Evolutionary conservation across 139 green algal species (phyloP).

Genomic region (Axilococcus clingmanii): DNA sequence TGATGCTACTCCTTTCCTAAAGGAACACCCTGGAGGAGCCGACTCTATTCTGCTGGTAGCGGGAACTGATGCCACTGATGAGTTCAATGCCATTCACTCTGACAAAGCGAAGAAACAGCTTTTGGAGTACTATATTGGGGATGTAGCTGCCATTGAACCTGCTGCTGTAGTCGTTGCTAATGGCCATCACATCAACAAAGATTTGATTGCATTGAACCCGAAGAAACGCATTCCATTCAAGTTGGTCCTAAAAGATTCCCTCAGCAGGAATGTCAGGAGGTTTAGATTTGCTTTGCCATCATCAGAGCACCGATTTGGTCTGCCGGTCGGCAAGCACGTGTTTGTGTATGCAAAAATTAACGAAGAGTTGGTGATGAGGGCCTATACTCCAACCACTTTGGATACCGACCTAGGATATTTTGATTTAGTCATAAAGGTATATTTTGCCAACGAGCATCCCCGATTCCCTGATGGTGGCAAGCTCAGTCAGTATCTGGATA

Average conservation of each 20-base stretch:
- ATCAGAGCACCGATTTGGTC: slow-evolving; percentile 73
- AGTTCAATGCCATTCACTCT: slow-evolving; percentile 86
- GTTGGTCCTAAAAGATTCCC: slow-evolving; percentile 63
- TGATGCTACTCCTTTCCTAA: slow-evolving; percentile 85
- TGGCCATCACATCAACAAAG: not conserved
- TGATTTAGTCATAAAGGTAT: slow-evolving; percentile 95
- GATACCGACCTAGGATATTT: slow-evolving; percentile 83
- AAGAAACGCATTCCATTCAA: slow-evolving; percentile 68
- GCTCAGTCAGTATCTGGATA: slow-evolving; percentile 60
- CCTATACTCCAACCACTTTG: slow-evolving; percentile 88
- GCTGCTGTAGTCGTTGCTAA: slow-evolving; percentile 8
- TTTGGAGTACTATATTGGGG: slow-evolving; percentile 69
- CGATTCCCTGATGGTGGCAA: slow-evolving; percentile 77
- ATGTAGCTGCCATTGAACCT: slow-evolving; percentile 18
- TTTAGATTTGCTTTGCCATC: slow-evolving; percentile 91
- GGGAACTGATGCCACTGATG: slow-evolving; percentile 64
- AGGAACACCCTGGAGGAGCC: slow-evolving; percentile 83
- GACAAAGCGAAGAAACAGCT: slow-evolving; percentile 77
- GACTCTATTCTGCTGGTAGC: slow-evolving; percentile 76
- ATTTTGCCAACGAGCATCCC: slow-evolving; percentile 68
- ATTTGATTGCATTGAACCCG: slow-evolving; percentile 62
- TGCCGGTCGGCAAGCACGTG: slow-evolving; percentile 92
- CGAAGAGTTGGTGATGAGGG: slow-evolving; percentile 84
- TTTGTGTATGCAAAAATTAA: slow-evolving; percentile 79
- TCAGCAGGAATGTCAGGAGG: slow-evolving; percentile 75